Base-by-base conservation (phyloP, 1,284 basidiomycete genomes). In the Naganishia albida region DNA sequence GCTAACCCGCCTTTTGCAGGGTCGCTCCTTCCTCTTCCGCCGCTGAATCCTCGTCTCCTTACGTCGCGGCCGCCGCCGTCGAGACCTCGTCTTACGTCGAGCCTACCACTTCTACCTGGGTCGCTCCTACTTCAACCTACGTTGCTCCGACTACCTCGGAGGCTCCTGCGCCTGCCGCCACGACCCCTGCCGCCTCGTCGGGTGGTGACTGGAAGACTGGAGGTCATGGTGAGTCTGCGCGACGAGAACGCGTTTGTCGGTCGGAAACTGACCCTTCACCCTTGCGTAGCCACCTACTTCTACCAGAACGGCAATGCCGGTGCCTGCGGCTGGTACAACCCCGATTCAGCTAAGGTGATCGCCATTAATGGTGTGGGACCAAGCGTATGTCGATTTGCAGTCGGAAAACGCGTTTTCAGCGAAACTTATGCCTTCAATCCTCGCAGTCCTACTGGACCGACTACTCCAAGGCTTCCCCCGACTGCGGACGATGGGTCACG, bases 291-390 rank as follows among this genome's bases (percentile, higher is more conserved):
- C 28, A 91, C 89, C 26, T 91, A 78, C 80, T 90, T 83, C 82
- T 83, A 81, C 75, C 90, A 92, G 81, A 79, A 83, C 55, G 87
- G 87, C 48, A 72, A 71, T 59, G 70, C 78, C 50, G 90, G 90
- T 66, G 88, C 89, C 8, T 93, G 91, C 76, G 91, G 91, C 54
- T 74, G 72, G 38, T 79, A 83, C 34, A 83, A 91, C 82, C 67
- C 72, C 1, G 91, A 94, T 79, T 71, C n/a, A 25, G 88, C 84
- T 73, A 71, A 82, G 65, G 83, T 93, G 73, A 86, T 85, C 72
- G 91, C 91, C 57, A 82, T 75, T 56, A 73, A 75, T 71, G 62
- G 67, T 52, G 66, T 64, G 6, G 34, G n/a, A n/a, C n/a, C n/a
- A n/a, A n/a, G n/a, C n/a, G n/a, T n/a, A n/a, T n/a, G n/a, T n/a